Evolutionary conservation across 2,329 filamentous ascomycete genomes (phyloP).

Genomic region (Diaporthe sp.): DNA sequence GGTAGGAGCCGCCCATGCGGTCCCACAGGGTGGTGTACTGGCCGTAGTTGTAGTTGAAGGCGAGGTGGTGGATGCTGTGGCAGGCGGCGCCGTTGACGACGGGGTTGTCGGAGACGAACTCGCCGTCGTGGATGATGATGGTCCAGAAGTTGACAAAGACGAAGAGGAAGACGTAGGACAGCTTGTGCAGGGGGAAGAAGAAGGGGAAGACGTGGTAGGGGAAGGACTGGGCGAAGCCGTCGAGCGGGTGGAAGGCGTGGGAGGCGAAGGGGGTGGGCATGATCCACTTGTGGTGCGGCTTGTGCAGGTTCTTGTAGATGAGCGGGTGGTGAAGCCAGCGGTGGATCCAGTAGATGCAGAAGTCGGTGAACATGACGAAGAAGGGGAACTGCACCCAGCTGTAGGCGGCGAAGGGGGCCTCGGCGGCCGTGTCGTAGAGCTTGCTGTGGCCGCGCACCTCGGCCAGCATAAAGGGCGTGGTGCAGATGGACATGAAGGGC

Average conservation of each 20-base stretch:
- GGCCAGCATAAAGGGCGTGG: conserved; percentile 82
- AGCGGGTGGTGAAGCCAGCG: conserved; percentile 84
- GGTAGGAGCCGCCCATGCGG: conserved; percentile 87
- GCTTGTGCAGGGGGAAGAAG: conserved; percentile 92
- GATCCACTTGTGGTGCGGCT: conserved; percentile 99
- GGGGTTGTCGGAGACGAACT: conserved; percentile 92
- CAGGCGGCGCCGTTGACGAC: conserved; percentile 95
- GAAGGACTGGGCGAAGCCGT: conserved; percentile 89
- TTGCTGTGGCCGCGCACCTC: conserved; percentile 89
- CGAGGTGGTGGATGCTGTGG: conserved; percentile 91
- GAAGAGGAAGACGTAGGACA: conserved; percentile 88
- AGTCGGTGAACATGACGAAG: conserved; percentile 91
- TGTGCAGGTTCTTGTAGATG: conserved; percentile 91
- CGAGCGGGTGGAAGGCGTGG: conserved; percentile 94
- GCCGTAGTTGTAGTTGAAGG: conserved; percentile 93
- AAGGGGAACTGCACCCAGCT: conserved; percentile 87
- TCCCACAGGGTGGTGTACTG: conserved; percentile 97
- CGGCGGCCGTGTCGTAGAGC: conserved; percentile 84
- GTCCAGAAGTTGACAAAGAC: conserved; percentile 97
- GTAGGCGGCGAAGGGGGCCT: conserved; percentile 85
- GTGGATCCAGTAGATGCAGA: conserved; percentile 93
- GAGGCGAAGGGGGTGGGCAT: conserved; percentile 96
- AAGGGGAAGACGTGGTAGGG: conserved; percentile 96
- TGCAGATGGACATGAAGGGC: conserved; percentile 87
- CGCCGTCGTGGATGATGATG: conserved; percentile 94